Percentiles rank a stretch among this genome's conserved stretches.
Conservation (phyloP, 2,329 filamentous ascomycete species). For the Colletotrichum navitas region DNA sequence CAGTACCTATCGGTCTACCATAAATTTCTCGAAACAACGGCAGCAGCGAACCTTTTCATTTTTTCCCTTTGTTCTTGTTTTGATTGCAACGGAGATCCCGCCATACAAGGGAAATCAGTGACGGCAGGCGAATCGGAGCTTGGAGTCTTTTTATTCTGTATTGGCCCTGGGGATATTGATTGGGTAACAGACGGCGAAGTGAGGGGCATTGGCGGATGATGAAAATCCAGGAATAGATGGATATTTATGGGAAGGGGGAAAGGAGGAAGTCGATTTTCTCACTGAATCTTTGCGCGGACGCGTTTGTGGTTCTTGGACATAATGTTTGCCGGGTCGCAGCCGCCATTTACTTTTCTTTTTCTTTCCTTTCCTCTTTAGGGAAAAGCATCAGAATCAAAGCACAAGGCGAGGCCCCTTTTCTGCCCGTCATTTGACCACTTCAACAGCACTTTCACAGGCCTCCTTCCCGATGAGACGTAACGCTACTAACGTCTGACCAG, state of each 20-base stretch:
- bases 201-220: background rate
- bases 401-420: background rate
- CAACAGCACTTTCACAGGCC: too few species aligned
- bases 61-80: background rate
- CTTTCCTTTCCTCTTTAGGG: background rate
- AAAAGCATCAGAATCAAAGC: background rate
- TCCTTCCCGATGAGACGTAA: background rate
- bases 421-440: conserved; percentile 1
- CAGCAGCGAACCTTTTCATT: background rate
- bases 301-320: background rate
- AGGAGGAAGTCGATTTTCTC: background rate
- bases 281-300: background rate
- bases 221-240: background rate
- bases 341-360: background rate
- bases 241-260: background rate
- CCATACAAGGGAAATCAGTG: background rate
- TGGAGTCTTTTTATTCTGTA: conserved; percentile 24
- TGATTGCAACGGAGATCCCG: background rate
- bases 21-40: background rate
- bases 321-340: background rate
- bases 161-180: conserved; percentile 21
- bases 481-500: background rate
- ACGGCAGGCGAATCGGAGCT: conserved; percentile 32
- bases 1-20: background rate
- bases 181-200: background rate